Evolutionary conservation across 1,139 yeast genomes (phyloP).

Genomic region (Lodderomyces orthopsilosis): DNA sequence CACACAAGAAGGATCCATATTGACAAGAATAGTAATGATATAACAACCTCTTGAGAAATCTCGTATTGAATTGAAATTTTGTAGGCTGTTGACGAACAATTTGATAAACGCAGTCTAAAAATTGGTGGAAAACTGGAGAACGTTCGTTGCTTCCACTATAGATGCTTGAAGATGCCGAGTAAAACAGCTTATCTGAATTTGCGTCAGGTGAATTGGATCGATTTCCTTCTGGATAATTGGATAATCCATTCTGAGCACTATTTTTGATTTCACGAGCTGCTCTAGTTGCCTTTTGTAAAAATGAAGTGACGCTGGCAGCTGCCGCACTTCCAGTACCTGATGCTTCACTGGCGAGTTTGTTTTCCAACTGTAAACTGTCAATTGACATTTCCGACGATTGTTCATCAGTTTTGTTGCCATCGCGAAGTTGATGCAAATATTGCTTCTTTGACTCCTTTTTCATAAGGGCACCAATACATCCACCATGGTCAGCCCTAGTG

Average conservation of each 20-base stretch:
- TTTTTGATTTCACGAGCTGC: conserved; percentile 45
- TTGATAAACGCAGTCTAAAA: conserved; percentile 86
- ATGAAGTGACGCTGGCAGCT: conserved; percentile 20
- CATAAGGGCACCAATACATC: conserved; percentile 43
- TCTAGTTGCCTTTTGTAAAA: conserved; percentile 42
- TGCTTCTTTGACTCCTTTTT: conserved; percentile 19
- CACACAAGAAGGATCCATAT: conserved; percentile 84
- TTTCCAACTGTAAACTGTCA: conserved; percentile 13
- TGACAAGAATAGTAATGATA: conserved; percentile 94
- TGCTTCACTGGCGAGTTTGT: conserved; percentile 11
- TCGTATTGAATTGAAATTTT: conserved; percentile 81
- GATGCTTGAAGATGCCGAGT: conserved; percentile 16
- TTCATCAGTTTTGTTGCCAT: conserved; percentile 12
- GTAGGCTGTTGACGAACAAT: conserved; percentile 66
- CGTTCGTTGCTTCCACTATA: conserved; percentile 48
- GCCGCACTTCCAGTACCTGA: conserved; percentile 11
- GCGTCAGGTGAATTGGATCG: conserved; percentile 10
- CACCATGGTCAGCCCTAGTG: conserved; percentile 76
- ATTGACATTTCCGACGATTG: conserved; percentile 13
- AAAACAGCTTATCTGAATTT: conserved; percentile 13
- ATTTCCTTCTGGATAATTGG: conserved; percentile 5
- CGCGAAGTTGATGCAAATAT: background rate
- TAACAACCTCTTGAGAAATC: conserved; percentile 76
- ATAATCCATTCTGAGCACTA: conserved; percentile 27
- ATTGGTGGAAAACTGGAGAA: conserved; percentile 92